phyloP scores from a whole-genome alignment of 1,284 basidiomycete species.

The Ustilago shanxiensis region DNA sequence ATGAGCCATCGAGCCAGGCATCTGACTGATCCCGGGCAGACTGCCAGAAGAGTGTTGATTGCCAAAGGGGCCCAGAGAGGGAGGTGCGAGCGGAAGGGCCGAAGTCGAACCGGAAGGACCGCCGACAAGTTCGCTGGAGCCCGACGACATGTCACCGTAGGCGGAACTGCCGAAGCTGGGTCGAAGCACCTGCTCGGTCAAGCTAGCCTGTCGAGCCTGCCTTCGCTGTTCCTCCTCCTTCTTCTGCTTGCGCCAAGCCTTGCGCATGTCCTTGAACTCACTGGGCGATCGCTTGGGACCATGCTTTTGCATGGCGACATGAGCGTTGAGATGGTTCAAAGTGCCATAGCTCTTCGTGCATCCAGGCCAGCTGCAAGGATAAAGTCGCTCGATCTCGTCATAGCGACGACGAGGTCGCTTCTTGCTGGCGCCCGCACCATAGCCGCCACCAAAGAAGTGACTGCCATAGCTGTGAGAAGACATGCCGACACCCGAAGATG shows the following conservation, averaged over 20 bases:
- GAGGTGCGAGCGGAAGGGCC: conserved; percentile 24
- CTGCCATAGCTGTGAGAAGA: conserved; percentile 26
- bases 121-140: conserved; percentile 3
- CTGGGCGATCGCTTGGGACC: conserved; percentile 84
- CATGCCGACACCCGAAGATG: conserved; percentile 17
- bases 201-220: conserved; percentile 31
- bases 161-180: conserved; percentile 24
- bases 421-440: conserved; percentile 39
- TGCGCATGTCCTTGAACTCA: conserved; percentile 97
- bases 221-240: conserved; percentile 76
- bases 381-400: conserved; percentile 83
- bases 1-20: conserved; percentile 30
- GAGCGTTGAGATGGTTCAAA: conserved; percentile 90
- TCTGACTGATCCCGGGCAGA: conserved; percentile 21
- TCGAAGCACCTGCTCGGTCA: conserved; percentile 22
- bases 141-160: conserved; percentile 17
- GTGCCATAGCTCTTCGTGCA: conserved; percentile 88
- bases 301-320: conserved; percentile 92
- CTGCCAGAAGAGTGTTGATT: conserved; percentile 11
- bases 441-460: conserved; percentile 45
- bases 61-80: conserved; percentile 25
- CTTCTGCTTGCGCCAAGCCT: conserved; percentile 93
- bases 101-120: conserved; percentile 13
- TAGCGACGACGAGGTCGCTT: conserved; percentile 62
- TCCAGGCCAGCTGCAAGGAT: conserved; percentile 83